phyloP scores from a whole-genome alignment of 2,329 filamentous ascomycete genomes.

The Penicillium sp. region DNA sequence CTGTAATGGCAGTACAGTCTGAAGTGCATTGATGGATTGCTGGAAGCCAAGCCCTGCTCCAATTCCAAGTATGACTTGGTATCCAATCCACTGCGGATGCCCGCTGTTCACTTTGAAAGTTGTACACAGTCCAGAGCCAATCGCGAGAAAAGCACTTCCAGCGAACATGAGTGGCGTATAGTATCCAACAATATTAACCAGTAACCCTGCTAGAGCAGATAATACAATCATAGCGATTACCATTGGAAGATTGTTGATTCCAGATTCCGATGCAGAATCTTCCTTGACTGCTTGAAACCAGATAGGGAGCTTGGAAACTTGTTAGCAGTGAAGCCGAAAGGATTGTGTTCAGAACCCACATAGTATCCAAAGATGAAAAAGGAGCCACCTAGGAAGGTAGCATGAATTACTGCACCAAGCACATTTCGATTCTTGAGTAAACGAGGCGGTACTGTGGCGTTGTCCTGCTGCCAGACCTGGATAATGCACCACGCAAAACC shows the following conservation, averaged over 20 bases:
- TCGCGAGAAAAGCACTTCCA: slow-evolving; percentile 31
- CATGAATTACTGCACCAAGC: slow-evolving; percentile 42
- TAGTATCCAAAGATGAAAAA: slow-evolving; percentile 51
- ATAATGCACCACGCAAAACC: slow-evolving; percentile 42
- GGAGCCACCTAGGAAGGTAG: slow-evolving; percentile 46
- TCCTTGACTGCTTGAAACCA: slow-evolving; percentile 45
- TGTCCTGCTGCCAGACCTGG: slow-evolving; percentile 43
- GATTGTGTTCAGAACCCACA: slow-evolving; percentile 16
- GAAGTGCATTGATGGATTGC: slow-evolving; percentile 37
- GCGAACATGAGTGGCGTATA: slow-evolving; percentile 42
- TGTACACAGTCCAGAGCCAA: slow-evolving; percentile 39
- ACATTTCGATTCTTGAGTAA: slow-evolving; percentile 48
- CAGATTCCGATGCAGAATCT: slow-evolving; percentile 35
- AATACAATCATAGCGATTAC: slow-evolving; percentile 34
- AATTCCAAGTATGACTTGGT: slow-evolving; percentile 38
- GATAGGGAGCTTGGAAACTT: slow-evolving; percentile 40
- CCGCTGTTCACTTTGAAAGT: slow-evolving; percentile 35
- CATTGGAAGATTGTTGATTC: slow-evolving; percentile 41
- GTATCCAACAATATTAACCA: slow-evolving; percentile 39
- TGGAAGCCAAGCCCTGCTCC: slow-evolving; percentile 41
- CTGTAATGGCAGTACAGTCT: slow-evolving; percentile 32
- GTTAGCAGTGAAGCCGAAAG: not conserved
- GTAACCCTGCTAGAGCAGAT: slow-evolving; percentile 33
- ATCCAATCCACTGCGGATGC: slow-evolving; percentile 38
- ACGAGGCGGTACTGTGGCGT: slow-evolving; percentile 48